Conservation (phyloP, 495 filamentous ascomycete species). For the Xylaria sp. region DNA sequence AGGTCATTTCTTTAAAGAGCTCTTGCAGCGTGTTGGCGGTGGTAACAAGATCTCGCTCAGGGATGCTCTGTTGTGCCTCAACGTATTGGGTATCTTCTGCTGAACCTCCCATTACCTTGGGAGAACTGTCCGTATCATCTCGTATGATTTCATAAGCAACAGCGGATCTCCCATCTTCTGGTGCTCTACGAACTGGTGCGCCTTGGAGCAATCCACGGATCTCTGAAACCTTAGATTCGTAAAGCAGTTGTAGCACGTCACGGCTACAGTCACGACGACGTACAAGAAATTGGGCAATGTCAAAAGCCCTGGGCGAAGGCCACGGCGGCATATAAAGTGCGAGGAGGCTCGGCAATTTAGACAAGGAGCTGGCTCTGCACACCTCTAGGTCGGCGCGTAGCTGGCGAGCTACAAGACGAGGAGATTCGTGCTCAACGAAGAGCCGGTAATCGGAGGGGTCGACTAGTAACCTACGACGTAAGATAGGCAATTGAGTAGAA, state of each 20-base stretch:
- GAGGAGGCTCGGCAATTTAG: slow-evolving; percentile 13
- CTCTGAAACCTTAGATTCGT: slow-evolving; percentile 17
- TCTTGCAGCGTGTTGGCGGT: slow-evolving; percentile 15
- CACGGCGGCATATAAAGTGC: slow-evolving; percentile 18
- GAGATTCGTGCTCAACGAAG: slow-evolving; percentile 14
- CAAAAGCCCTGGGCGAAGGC: not conserved
- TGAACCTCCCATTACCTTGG: not conserved
- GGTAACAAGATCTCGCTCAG: slow-evolving; percentile 10
- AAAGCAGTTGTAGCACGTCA: slow-evolving; percentile 12
- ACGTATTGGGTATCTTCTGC: not conserved
- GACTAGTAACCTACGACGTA: slow-evolving; percentile 15
- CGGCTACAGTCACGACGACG: not conserved
- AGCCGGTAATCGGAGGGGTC: slow-evolving; percentile 13
- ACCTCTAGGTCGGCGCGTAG: not conserved
- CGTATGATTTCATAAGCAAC: slow-evolving; percentile 6
- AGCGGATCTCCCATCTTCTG: slow-evolving; percentile 1
- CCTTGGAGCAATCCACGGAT: slow-evolving; percentile 2
- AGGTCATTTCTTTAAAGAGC: not conserved
- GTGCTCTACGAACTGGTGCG: not conserved
- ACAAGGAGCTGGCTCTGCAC: not conserved
- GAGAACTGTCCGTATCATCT: not conserved
- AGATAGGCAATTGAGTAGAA: not conserved
- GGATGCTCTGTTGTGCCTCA: not conserved
- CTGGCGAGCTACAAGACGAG: slow-evolving; percentile 16
- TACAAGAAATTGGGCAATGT: not conserved